Conservation (phyloP, 192 early-diverging fungal genomes). For the Umbelopsis ramanniana region DNA sequence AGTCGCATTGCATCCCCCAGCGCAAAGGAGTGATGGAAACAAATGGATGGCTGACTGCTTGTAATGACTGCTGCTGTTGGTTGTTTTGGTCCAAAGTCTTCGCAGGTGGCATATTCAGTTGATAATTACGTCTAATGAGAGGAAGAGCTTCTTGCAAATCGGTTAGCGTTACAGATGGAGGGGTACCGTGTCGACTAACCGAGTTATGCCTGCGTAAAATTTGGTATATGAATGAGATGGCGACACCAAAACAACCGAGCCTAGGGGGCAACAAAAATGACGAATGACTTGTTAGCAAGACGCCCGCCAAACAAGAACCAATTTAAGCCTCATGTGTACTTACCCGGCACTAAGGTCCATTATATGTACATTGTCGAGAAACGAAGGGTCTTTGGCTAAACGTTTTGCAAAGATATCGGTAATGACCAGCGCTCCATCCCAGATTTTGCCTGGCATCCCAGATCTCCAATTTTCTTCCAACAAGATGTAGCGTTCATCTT, state of each 20-base stretch:
- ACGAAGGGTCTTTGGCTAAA: conserved; percentile 20
- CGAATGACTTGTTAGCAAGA: background rate
- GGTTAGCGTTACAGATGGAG: conserved; percentile 39
- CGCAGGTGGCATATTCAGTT: conserved; percentile 27
- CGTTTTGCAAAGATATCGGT: conserved; percentile 37
- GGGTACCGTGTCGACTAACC: background rate
- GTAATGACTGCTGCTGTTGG: background rate
- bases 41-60: background rate
- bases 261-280: background rate
- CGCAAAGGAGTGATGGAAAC: conserved; percentile 24
- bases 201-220: background rate
- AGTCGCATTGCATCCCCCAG: conserved; percentile 24
- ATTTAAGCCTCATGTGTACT: background rate
- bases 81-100: background rate
- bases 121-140: conserved; percentile 46
- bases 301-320: too few species aligned
- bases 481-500: conserved; percentile 19
- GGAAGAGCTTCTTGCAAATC: conserved; percentile 48
- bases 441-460: conserved; percentile 53
- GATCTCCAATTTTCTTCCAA: conserved; percentile 45
- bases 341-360: conserved; percentile 57
- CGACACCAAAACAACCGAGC: background rate
- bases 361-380: conserved; percentile 41
- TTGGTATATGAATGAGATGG: background rate
- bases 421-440: conserved; percentile 55